These are phyloP conservation scores for Myxozyma lipomycoides DNA, from an alignment of 805 yeast species.

Conservation along the genomic window DNA sequence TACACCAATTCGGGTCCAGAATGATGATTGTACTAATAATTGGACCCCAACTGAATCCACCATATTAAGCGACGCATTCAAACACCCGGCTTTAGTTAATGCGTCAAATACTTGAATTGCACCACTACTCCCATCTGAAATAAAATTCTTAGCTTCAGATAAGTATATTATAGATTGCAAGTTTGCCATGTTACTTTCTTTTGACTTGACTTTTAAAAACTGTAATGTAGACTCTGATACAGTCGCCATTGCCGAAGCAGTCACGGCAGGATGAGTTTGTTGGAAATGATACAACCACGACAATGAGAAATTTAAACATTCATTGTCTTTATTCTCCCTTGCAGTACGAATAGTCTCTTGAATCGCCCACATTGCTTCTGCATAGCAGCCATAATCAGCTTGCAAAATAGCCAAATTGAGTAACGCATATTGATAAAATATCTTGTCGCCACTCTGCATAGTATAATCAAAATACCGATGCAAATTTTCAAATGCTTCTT, in stretches of 20 bases:
- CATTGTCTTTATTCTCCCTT: slow-evolving; percentile 72
- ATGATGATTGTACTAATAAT: slow-evolving; percentile 7
- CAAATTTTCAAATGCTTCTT: slow-evolving; percentile 49
- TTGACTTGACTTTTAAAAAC: slow-evolving; percentile 54
- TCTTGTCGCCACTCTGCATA: slow-evolving; percentile 49
- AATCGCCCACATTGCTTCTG: slow-evolving; percentile 65
- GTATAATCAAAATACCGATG: slow-evolving; percentile 67
- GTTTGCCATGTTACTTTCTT: slow-evolving; percentile 36
- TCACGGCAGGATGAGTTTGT: slow-evolving; percentile 59
- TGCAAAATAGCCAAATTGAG: slow-evolving; percentile 69
- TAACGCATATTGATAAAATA: slow-evolving; percentile 72
- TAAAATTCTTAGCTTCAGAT: slow-evolving; percentile 49
- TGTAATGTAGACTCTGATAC: slow-evolving; percentile 54
- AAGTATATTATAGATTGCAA: slow-evolving; percentile 55
- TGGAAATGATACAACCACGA: slow-evolving; percentile 72
- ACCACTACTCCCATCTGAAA: slow-evolving; percentile 4
- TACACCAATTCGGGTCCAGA: slow-evolving; percentile 19
- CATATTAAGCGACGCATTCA: slow-evolving; percentile 3
- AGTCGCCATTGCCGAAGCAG: slow-evolving; percentile 43
- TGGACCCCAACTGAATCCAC: slow-evolving; percentile 11
- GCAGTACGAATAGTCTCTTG: slow-evolving; percentile 87
- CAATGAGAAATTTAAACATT: slow-evolving; percentile 65
- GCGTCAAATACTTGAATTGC: slow-evolving; percentile 13
- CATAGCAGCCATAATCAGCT: slow-evolving; percentile 60
- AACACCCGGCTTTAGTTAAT: slow-evolving; percentile 7